Conservation (phyloP, 1,284 basidiomycete species). For the Clitocybe nebularis region DNA sequence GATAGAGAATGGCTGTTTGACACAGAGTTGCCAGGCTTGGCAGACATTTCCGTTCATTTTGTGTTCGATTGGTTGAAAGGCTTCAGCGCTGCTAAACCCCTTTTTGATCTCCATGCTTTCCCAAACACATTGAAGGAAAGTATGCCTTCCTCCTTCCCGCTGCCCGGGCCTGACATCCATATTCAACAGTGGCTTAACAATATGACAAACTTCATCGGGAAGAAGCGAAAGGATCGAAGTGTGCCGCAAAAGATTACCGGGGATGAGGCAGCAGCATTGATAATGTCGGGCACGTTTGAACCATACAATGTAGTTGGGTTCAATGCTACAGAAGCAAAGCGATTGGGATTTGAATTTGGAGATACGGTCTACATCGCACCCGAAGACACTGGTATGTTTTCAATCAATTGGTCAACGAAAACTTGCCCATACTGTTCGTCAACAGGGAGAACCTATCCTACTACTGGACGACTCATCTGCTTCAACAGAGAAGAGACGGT, state of each 20-base stretch:
- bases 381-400: constrained; percentile 44
- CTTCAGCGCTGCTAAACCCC: constrained; percentile 28
- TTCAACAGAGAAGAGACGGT: constrained; percentile 46
- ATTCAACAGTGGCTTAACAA: constrained; percentile 51
- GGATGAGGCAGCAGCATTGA: constrained; percentile 40
- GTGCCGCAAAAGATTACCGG: constrained; percentile 31
- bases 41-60: constrained; percentile 49
- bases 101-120: constrained; percentile 37
- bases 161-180: background rate
- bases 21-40: constrained; percentile 45
- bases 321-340: constrained; percentile 38
- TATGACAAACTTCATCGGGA: constrained; percentile 32
- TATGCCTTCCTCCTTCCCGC: background rate
- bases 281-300: constrained; percentile 35
- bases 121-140: constrained; percentile 40
- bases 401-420: background rate
- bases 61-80: constrained; percentile 40
- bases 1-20: constrained; percentile 58
- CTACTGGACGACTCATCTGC: constrained; percentile 46
- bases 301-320: constrained; percentile 40
- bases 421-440: constrained; percentile 1
- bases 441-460: constrained; percentile 37
- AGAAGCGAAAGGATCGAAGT: constrained; percentile 24
- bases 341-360: constrained; percentile 35
- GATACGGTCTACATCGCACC: constrained; percentile 42